Conservation (phyloP, 2,329 filamentous ascomycete genomes). For the Metarhizium album region DNA sequence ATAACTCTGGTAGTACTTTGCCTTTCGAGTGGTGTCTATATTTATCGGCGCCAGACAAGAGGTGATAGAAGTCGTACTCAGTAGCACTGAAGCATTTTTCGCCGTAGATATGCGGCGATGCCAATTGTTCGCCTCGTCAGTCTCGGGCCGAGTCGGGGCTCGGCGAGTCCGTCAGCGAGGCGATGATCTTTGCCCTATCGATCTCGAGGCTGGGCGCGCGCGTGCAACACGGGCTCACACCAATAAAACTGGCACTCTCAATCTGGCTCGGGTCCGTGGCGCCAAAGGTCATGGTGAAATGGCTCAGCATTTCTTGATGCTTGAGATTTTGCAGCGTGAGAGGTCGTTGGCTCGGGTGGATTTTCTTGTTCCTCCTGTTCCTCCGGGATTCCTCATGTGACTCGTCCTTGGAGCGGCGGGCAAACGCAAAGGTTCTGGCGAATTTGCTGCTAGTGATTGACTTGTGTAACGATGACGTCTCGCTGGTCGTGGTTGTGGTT, state of each 20-base stretch:
- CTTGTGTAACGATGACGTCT: slow-evolving; percentile 21
- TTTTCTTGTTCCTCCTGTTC: slow-evolving; percentile 16
- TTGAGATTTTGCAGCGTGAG: slow-evolving; percentile 33
- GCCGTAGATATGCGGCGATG: not conserved
- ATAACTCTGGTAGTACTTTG: no score
- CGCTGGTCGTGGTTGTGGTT: slow-evolving; percentile 19
- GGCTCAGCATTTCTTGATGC: slow-evolving; percentile 35
- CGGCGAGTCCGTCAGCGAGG: slow-evolving; percentile 7
- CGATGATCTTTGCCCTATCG: slow-evolving; percentile 11
- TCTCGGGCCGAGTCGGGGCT: slow-evolving; percentile 9
- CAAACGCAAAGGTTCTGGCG: slow-evolving; percentile 21
- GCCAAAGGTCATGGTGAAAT: slow-evolving; percentile 37
- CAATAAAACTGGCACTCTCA: slow-evolving; percentile 21
- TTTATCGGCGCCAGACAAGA: no score
- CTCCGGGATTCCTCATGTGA: slow-evolving; percentile 13
- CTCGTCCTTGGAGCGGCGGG: slow-evolving; percentile 10
- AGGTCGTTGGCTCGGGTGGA: slow-evolving; percentile 34
- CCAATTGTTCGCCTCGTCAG: slow-evolving; percentile 1
- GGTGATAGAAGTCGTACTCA: no score
- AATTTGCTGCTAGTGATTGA: slow-evolving; percentile 19
- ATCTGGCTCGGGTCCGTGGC: slow-evolving; percentile 23
- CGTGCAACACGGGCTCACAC: slow-evolving; percentile 35
- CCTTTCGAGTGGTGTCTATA: no score
- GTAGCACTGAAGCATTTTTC: no score
- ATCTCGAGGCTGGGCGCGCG: slow-evolving; percentile 25